These are phyloP conservation scores for Hyaloscypha hepaticicola DNA, from an alignment of 495 filamentous ascomycete genomes.

Conservation along the genomic window DNA sequence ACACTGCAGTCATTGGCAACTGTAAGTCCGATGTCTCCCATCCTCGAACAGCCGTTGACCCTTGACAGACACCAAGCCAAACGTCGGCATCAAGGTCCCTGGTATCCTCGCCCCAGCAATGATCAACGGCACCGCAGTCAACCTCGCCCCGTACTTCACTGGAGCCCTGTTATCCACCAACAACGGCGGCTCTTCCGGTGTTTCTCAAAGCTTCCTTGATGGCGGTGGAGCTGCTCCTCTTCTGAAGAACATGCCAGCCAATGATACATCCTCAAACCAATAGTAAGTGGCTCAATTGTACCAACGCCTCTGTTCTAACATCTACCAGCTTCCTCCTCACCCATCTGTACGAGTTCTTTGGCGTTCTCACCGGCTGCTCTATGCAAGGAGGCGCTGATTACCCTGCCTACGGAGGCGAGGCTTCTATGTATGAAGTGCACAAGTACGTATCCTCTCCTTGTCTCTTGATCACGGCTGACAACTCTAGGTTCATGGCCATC, in stretches of 20 bases:
- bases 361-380: conserved; percentile 49
- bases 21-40: conserved; percentile 27
- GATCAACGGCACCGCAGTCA: conserved; percentile 48
- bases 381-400: conserved; percentile 38
- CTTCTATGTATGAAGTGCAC: conserved; percentile 50
- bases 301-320: conserved; percentile 7
- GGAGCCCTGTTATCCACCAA: conserved; percentile 50
- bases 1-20: conserved; percentile 56
- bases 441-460: conserved; percentile 33
- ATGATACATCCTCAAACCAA: conserved; percentile 45
- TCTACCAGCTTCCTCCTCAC: conserved; percentile 48
- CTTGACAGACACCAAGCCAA: conserved; percentile 44
- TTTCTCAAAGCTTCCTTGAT: conserved; percentile 54
- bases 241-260: conserved; percentile 48
- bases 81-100: conserved; percentile 44
- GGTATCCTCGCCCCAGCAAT: conserved; percentile 48
- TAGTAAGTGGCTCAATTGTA: conserved; percentile 39
- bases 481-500: conserved; percentile 52
- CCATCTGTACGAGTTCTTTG: conserved; percentile 57
- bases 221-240: conserved; percentile 51
- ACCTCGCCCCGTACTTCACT: conserved; percentile 53
- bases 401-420: conserved; percentile 42
- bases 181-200: conserved; percentile 34
- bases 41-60: conserved; percentile 6
- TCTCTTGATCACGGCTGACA: conserved; percentile 4